A percentile compares a stretch with the other conserved stretches of the same genome.
phyloP scores from a whole-genome alignment of 2,329 filamentous ascomycete species.

The Plectosphaerella plurivora region DNA sequence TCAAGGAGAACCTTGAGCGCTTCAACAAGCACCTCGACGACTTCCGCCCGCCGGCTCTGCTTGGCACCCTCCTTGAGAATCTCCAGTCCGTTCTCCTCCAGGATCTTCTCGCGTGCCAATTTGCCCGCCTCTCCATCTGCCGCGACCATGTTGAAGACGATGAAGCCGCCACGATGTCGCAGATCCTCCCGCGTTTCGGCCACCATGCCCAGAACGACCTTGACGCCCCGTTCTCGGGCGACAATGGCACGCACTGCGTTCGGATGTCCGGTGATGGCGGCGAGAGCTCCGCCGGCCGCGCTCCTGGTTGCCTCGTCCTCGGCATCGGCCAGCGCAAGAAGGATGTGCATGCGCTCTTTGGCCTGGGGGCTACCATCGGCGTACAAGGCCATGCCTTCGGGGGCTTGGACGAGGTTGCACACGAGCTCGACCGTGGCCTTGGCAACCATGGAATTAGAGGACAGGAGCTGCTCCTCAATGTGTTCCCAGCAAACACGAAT shows the following conservation, averaged over 20 bases:
- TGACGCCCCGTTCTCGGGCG: slow-evolving; percentile 65
- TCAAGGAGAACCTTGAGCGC: slow-evolving; percentile 65
- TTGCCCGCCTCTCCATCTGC: slow-evolving; percentile 62
- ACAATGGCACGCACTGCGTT: slow-evolving; percentile 68
- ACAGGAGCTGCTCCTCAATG: slow-evolving; percentile 80
- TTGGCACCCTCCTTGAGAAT: slow-evolving; percentile 66
- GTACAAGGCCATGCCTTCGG: slow-evolving; percentile 64
- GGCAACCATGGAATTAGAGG: slow-evolving; percentile 68
- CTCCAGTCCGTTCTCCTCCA: slow-evolving; percentile 59
- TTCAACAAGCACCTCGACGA: slow-evolving; percentile 67
- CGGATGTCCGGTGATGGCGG: slow-evolving; percentile 77
- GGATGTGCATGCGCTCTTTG: slow-evolving; percentile 70
- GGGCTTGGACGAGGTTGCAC: slow-evolving; percentile 78
- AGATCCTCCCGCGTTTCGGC: slow-evolving; percentile 66
- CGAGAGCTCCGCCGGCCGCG: slow-evolving; percentile 84
- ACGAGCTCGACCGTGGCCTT: slow-evolving; percentile 84
- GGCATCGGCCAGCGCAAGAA: slow-evolving; percentile 83
- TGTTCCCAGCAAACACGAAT: slow-evolving; percentile 69
- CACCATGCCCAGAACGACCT: slow-evolving; percentile 77
- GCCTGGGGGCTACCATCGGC: slow-evolving; percentile 64
- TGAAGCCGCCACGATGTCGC: slow-evolving; percentile 69
- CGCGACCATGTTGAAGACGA: slow-evolving; percentile 67
- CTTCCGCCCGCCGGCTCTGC: slow-evolving; percentile 62
- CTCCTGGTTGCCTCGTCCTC: slow-evolving; percentile 75
- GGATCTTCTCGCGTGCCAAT: slow-evolving; percentile 55